These are phyloP conservation scores for Pseudocercospora cruenta DNA, from an alignment of 2,329 filamentous ascomycete genomes.

Conservation along the genomic window DNA sequence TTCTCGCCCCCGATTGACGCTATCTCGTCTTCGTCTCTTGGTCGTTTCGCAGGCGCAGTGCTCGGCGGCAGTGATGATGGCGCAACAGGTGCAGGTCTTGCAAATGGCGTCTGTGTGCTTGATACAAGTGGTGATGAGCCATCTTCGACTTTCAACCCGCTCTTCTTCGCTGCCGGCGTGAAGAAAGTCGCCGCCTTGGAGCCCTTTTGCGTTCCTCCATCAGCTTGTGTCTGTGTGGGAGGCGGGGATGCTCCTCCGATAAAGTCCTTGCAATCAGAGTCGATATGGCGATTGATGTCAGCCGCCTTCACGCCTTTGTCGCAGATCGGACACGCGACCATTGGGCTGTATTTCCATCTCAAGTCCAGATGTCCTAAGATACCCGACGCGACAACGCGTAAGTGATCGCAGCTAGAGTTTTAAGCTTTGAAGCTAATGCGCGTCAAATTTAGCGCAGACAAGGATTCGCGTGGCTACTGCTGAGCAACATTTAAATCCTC, in stretches of 20 bases:
- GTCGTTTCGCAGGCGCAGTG: constrained; percentile 35
- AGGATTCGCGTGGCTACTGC: too few species aligned
- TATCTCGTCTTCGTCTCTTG: constrained; percentile 31
- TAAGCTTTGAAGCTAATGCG: neutral
- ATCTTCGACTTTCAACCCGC: constrained; percentile 34
- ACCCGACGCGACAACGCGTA: neutral
- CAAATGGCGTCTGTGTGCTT: constrained; percentile 26
- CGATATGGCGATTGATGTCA: constrained; percentile 88
- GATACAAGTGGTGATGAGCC: constrained; percentile 28
- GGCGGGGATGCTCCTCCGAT: constrained; percentile 57
- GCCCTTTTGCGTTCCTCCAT: constrained; percentile 26
- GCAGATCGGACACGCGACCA: constrained; percentile 43
- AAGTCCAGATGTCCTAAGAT: neutral
- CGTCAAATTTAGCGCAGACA: neutral
- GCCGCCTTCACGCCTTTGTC: constrained; percentile 54
- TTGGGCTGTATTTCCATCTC: constrained; percentile 18
- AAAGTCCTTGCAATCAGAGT: constrained; percentile 75
- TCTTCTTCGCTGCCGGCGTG: constrained; percentile 53
- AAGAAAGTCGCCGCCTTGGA: constrained; percentile 59
- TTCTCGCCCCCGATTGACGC: neutral
- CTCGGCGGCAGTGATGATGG: constrained; percentile 23
- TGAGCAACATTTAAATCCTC: too few species aligned
- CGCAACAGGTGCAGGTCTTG: constrained; percentile 18
- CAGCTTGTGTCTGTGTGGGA: constrained; percentile 43
- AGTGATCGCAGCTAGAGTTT: neutral